phyloP scores from a whole-genome alignment of 2,329 filamentous ascomycete species.

The Trichoderma harzianum region DNA sequence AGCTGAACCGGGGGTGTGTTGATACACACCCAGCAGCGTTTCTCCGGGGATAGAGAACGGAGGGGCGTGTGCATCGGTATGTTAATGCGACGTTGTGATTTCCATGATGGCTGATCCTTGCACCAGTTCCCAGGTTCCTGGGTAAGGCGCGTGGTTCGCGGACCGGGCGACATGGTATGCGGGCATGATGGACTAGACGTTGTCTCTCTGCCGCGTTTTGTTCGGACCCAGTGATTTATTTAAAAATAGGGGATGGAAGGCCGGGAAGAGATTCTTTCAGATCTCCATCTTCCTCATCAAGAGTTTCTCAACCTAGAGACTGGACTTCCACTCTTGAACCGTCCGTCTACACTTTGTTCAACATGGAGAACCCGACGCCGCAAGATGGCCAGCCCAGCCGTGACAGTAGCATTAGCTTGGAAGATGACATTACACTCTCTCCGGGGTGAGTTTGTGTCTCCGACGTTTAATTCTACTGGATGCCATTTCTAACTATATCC shows the following conservation, averaged over 20 bases:
- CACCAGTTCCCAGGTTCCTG: slow-evolving; percentile 4
- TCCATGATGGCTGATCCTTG: background rate
- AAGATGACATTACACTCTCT: background rate
- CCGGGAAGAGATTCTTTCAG: background rate
- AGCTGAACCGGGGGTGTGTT: background rate
- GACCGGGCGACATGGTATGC: background rate
- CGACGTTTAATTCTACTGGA: too few relatives aligned
- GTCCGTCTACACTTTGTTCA: background rate
- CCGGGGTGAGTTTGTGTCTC: background rate
- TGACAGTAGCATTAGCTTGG: slow-evolving; percentile 8
- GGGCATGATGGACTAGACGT: background rate
- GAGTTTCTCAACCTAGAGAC: background rate
- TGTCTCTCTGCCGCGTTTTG: background rate
- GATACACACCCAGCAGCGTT: background rate
- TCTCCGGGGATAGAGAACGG: background rate
- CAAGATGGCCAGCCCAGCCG: background rate
- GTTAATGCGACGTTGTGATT: background rate
- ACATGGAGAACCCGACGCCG: background rate
- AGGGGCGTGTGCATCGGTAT: background rate
- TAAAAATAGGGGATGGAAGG: background rate
- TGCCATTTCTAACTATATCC: background rate
- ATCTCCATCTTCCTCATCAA: background rate
- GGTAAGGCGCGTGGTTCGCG: background rate
- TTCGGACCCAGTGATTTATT: background rate
- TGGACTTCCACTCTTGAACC: background rate